phyloP scores from a whole-genome alignment of 306 rosid species.

The Vigna unguiculata region DNA sequence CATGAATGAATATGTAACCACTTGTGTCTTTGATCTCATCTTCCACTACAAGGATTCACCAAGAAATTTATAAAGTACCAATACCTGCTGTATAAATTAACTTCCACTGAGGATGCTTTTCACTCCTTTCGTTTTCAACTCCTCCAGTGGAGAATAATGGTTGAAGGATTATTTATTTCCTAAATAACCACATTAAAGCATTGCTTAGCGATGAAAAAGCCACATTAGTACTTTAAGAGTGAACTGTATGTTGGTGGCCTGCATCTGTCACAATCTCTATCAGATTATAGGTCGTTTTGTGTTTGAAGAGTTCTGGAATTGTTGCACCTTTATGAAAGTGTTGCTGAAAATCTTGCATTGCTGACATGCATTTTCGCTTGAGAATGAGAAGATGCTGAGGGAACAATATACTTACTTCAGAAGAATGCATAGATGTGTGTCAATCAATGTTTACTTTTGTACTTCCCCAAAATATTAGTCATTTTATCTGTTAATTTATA shows the following conservation, averaged over 20 bases:
- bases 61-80: constrained; percentile 11
- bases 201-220: constrained; percentile 46
- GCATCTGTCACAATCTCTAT: constrained; percentile 45
- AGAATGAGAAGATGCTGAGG: constrained; percentile 33
- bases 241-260: constrained; percentile 44
- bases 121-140: constrained; percentile 51
- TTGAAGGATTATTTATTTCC: constrained; percentile 18
- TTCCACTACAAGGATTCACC: constrained; percentile 36
- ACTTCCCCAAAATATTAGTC: neutral
- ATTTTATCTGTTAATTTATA: neutral
- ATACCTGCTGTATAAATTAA: constrained; percentile 30
- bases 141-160: constrained; percentile 48
- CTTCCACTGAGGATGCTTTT: constrained; percentile 46
- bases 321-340: constrained; percentile 47
- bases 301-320: constrained; percentile 38
- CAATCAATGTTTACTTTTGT: constrained; percentile 4
- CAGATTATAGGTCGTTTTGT: constrained; percentile 27
- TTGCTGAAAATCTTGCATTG: constrained; percentile 44
- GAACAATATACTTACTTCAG: constrained; percentile 45
- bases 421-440: constrained; percentile 35
- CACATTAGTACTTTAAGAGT: constrained; percentile 36
- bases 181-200: constrained; percentile 23
- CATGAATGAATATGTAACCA: neutral
- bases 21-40: constrained; percentile 35
- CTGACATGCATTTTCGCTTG: constrained; percentile 34